These are phyloP conservation scores for Aurantiochytrium sp. DNA, from an alignment of 108 stramenopile species.

Conservation along the genomic window DNA sequence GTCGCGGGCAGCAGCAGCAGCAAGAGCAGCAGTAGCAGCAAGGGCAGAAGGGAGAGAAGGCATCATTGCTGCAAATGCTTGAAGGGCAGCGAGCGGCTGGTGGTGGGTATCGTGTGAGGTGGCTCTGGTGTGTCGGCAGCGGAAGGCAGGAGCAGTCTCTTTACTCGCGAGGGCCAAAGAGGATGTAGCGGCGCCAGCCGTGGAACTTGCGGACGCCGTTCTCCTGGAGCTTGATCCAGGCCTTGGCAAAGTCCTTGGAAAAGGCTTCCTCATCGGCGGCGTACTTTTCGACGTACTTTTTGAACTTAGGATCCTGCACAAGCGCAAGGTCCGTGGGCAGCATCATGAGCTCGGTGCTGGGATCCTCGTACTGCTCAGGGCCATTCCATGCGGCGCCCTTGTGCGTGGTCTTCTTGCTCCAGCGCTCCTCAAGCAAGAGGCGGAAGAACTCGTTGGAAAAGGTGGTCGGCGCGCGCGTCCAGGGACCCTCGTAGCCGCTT, in stretches of 20 bases:
- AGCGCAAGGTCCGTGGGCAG: slow-evolving; percentile 65
- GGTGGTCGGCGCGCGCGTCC: slow-evolving; percentile 63
- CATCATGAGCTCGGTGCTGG: slow-evolving; percentile 58
- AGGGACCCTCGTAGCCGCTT: slow-evolving; percentile 67
- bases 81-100: too few relatives aligned
- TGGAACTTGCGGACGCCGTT: slow-evolving; percentile 49
- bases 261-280: slow-evolving; percentile 75
- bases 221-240: slow-evolving; percentile 79
- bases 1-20: too few relatives aligned
- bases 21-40: too few relatives aligned
- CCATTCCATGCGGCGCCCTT: slow-evolving; percentile 23
- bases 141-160: too few relatives aligned
- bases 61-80: too few relatives aligned
- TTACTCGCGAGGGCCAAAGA: slow-evolving; percentile 9
- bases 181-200: not conserved
- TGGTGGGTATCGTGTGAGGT: too few relatives aligned
- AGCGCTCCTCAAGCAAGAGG: slow-evolving; percentile 49
- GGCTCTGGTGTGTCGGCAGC: too few relatives aligned
- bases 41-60: too few relatives aligned
- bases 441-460: slow-evolving; percentile 82
- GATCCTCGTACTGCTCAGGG: slow-evolving; percentile 25
- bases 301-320: slow-evolving; percentile 63
- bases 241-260: slow-evolving; percentile 78
- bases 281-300: slow-evolving; percentile 64
- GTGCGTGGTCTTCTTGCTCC: slow-evolving; percentile 52